Evolutionary conservation across 495 filamentous ascomycete species (phyloP), one percentile per base, ranked within the genome.

Genomic region (Wilcoxina mikolae): DNA sequence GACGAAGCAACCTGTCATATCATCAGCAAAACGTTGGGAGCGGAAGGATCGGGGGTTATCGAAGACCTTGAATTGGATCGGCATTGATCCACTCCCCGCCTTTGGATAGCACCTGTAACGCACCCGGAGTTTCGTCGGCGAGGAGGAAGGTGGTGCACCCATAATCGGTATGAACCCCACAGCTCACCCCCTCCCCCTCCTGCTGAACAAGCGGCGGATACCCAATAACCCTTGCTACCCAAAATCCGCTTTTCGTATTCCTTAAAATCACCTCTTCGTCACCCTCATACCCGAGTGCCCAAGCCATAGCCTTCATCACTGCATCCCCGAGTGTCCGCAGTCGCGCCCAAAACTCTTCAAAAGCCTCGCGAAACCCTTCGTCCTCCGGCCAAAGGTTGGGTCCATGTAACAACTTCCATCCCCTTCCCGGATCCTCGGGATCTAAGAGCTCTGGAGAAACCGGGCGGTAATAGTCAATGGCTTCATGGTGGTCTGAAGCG

Each of bases 91-190:
- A 80, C 53, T 73, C 71, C 7, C 73, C 74, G 18, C 70, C 64
- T n/a, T 65, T 65, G 20, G 69, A 73, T 11, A 76, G 57, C 0
- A 78, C 71, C 62, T 80, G 76, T 53, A 82, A 56, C 0, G 77
- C 77, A 0, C 74, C 76, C 11, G 60, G 66, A 31, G 66, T 67
- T 57, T 79, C 73, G 56, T 81, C 78, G 62, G 72, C 78, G 0
- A 80, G 61, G 0, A 81, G 65, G 5, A 64, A 62, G 0, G 79
- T 82, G 44, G 80, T 72, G 22, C 76, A 72, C 28, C 78, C 75
- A 9, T 80, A 67, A 57, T 81, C 77, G 1, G 77, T 79, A 41
- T 80, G 77, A 3, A 72, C 75, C 46, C 76, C 76, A 18, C 79
- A 70, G 0, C 76, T 72, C 7, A 75, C 74, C 44, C 60, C 53